Base-by-base conservation (phyloP, 2,329 filamentous ascomycete species). In the Verticillium tricorpus region DNA sequence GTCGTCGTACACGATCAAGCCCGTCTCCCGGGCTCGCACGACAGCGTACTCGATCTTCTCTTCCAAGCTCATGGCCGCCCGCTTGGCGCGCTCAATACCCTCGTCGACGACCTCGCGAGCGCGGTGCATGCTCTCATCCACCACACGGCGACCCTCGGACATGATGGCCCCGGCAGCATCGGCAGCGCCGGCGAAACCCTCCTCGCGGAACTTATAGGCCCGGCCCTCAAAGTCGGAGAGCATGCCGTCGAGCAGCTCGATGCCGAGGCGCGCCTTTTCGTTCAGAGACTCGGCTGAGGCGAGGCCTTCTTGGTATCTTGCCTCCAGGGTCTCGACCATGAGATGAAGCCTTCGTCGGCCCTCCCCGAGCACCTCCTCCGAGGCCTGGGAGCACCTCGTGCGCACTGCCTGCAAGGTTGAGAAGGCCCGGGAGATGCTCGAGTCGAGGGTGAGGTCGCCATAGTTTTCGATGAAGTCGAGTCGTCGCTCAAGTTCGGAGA, bases 251-350 rank as follows among this genome's bases (percentile, higher is more conserved):
- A 98, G 89, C 65, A 98, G 78, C 63, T 91, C 89, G 66, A 99
- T 89, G 5, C 93, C 92, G 39, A 94, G 89, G 64, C 91, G 86
- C 3, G 94, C 93, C 78, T 98, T 98, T 69, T 97, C 93, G 70
- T 95, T 92, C 69, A 98, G 78, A 0, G 92, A 93, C 71, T 92
- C 93, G 66, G 93, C 92, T 2, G 90, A 91, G 17, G 85, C 89
- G 66, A 99, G 77, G 1, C 91, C 93, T 68, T 95, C 91, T 65
- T 96, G 89, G 76, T 97, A 99, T 66, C 91, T 85, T 32, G 84
- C 84, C 74, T 99, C 95, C 15, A 99, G 80, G 0, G 93, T 97
- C 69, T 98, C 94, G 37, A 99, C 92, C 79, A 98, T 89, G 62
- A 98, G 86, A 66, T 92, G 90, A 63, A 96, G 87, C 64, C 93